Conservation (phyloP, 164 flowering plant genomes). For the Hamamelis virginiana region DNA sequence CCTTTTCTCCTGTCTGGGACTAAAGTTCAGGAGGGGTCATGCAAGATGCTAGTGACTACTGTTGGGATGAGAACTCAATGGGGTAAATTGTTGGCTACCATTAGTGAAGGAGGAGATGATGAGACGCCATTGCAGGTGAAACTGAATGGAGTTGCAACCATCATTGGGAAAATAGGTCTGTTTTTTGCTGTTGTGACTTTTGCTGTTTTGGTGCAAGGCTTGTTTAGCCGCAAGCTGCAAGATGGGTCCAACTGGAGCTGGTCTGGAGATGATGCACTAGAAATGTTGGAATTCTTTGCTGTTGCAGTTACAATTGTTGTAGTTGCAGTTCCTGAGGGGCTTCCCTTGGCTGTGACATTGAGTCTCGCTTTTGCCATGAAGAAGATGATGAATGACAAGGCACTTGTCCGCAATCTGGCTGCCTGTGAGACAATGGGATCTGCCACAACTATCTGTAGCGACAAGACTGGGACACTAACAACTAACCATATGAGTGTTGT, state of each 20-base stretch:
- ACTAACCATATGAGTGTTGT: conserved; percentile 96
- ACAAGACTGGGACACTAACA: conserved; percentile 95
- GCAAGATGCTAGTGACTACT: conserved; percentile 92
- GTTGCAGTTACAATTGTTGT: conserved; percentile 96
- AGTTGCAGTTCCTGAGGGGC: conserved; percentile 96
- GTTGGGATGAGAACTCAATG: conserved; percentile 99
- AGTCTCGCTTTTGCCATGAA: conserved; percentile 99
- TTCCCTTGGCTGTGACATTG: conserved; percentile 91
- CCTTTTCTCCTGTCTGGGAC: conserved; percentile 97
- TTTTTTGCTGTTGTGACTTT: conserved; percentile 92
- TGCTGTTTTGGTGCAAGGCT: conserved; percentile 80
- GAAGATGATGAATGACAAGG: conserved; percentile 98
- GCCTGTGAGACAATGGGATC: conserved; percentile 99
- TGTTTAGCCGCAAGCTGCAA: conserved; percentile 55
- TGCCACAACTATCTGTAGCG: conserved; percentile 89
- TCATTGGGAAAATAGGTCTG: conserved; percentile 89
- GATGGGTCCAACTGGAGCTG: conserved; percentile 71
- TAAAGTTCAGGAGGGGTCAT: conserved; percentile 94
- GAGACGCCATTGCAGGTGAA: conserved; percentile 98
- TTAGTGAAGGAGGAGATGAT: conserved; percentile 96
- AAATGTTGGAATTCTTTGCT: conserved; percentile 85
- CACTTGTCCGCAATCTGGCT: conserved; percentile 88
- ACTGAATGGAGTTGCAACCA: conserved; percentile 89
- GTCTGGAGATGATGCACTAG: conserved; percentile 82
- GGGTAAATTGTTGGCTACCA: conserved; percentile 98